Conservation (phyloP, 1,284 basidiomycete genomes). For the Exsudoporus floridanus region DNA sequence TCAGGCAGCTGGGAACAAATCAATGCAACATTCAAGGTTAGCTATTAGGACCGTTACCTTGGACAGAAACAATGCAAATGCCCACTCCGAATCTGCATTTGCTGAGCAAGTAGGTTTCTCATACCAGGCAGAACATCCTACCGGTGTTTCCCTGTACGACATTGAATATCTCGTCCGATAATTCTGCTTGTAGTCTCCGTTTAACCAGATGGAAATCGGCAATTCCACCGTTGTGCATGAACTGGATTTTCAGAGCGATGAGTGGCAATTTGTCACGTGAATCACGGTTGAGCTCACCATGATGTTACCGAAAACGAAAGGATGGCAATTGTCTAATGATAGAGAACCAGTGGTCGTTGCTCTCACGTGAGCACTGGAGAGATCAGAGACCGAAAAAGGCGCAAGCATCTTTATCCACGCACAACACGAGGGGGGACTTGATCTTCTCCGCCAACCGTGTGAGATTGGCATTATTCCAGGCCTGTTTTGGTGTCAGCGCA, state of each 20-base stretch:
- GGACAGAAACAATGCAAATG: constrained; percentile 87
- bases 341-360: constrained; percentile 85
- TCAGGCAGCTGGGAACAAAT: constrained; percentile 64
- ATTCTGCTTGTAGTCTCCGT: constrained; percentile 67
- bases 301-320: constrained; percentile 82
- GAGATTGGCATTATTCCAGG: constrained; percentile 93
- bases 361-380: constrained; percentile 78
- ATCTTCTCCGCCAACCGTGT: constrained; percentile 91
- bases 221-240: constrained; percentile 95
- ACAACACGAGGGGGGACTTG: constrained; percentile 92
- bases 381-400: not conserved
- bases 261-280: not conserved
- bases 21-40: not conserved
- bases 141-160: constrained; percentile 91
- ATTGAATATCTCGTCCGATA: constrained; percentile 84
- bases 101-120: constrained; percentile 1
- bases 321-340: constrained; percentile 93
- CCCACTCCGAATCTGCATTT: constrained; percentile 86
- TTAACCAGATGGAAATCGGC: constrained; percentile 82
- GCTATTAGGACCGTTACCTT: constrained; percentile 49
- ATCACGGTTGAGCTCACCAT: constrained; percentile 59
- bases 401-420: constrained; percentile 29
- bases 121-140: constrained; percentile 33
- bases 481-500: constrained; percentile 47
- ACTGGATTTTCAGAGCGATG: constrained; percentile 45